A percentile compares a stretch with the other conserved stretches of the same genome.
Evolutionary conservation across 1,284 basidiomycete genomes (phyloP).

Genomic region (Marasmius fiardii): DNA sequence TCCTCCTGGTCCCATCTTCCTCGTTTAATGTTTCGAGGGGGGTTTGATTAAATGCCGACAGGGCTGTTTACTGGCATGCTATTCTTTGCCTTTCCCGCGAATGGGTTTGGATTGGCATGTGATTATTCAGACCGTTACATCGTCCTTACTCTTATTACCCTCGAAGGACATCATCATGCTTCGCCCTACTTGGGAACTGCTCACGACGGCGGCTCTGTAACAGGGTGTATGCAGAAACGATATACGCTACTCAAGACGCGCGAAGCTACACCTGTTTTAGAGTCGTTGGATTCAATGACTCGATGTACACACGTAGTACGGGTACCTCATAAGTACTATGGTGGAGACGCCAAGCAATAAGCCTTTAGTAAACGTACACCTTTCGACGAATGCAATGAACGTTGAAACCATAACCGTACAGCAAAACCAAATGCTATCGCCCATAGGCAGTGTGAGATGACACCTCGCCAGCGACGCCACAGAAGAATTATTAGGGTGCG

Average conservation of each 20-base stretch:
- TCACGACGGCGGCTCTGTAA: neutral
- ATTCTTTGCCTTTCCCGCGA: too few relatives aligned
- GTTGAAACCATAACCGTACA: conserved; percentile 20
- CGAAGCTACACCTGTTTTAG: neutral
- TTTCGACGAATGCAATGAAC: conserved; percentile 14
- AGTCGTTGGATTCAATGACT: neutral
- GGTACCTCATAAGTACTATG: neutral
- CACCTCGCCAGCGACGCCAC: conserved; percentile 60
- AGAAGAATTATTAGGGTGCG: conserved; percentile 61
- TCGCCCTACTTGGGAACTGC: neutral
- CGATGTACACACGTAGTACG: too few relatives aligned
- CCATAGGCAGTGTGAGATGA: conserved; percentile 32
- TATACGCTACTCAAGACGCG: neutral
- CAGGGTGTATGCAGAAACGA: neutral
- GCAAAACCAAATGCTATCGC: conserved; percentile 22
- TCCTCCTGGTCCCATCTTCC: neutral
- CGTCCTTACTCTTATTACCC: too few relatives aligned
- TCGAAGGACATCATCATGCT: too few relatives aligned
- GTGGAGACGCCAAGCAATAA: conserved; percentile 4
- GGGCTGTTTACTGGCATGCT: too few relatives aligned
- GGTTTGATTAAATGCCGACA: too few relatives aligned
- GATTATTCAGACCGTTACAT: too few relatives aligned
- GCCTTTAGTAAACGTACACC: conserved; percentile 9
- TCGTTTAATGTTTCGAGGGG: neutral
- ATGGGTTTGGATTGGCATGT: too few relatives aligned